Conservation (phyloP, 2,329 filamentous ascomycete genomes). For the Xylaria sp. region DNA sequence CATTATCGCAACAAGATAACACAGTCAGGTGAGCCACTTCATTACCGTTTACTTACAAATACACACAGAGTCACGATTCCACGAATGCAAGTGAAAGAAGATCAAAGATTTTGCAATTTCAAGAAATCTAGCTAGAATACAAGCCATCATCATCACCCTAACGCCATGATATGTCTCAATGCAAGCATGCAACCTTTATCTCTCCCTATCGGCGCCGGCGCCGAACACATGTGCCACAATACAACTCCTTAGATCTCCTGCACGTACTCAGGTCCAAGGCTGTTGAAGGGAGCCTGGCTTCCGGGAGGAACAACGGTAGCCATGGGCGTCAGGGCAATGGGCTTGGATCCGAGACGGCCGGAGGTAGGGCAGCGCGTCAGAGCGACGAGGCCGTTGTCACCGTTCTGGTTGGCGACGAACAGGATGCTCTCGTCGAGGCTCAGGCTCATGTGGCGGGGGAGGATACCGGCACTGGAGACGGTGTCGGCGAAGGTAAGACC, state of each 20-base stretch:
- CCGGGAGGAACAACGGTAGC: slow-evolving; percentile 16
- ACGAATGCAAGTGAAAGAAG: too few relatives aligned
- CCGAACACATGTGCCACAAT: background rate
- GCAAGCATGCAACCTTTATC: too few relatives aligned
- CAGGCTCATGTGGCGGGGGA: slow-evolving; percentile 45
- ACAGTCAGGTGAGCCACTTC: too few relatives aligned
- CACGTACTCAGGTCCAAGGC: slow-evolving; percentile 30
- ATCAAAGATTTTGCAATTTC: too few relatives aligned
- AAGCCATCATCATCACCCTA: too few relatives aligned
- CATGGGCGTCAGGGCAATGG: slow-evolving; percentile 19
- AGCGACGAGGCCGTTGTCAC: slow-evolving; percentile 37
- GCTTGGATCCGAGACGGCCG: slow-evolving; percentile 22
- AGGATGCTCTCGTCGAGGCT: slow-evolving; percentile 32
- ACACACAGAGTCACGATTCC: too few relatives aligned
- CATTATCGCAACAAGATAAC: too few relatives aligned
- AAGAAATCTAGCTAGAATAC: too few relatives aligned
- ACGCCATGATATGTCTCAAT: too few relatives aligned
- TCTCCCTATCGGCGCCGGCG: too few relatives aligned
- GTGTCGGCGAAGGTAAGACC: slow-evolving; percentile 22
- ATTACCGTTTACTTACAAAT: too few relatives aligned
- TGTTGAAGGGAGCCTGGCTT: slow-evolving; percentile 3
- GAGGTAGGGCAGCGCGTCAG: slow-evolving; percentile 29
- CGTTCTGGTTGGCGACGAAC: slow-evolving; percentile 45
- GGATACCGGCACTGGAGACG: slow-evolving; percentile 26
- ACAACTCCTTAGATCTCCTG: slow-evolving; percentile 21